Evolutionary conservation across 2,329 filamentous ascomycete species (phyloP).

Genomic region (Penicillium brasilianum): DNA sequence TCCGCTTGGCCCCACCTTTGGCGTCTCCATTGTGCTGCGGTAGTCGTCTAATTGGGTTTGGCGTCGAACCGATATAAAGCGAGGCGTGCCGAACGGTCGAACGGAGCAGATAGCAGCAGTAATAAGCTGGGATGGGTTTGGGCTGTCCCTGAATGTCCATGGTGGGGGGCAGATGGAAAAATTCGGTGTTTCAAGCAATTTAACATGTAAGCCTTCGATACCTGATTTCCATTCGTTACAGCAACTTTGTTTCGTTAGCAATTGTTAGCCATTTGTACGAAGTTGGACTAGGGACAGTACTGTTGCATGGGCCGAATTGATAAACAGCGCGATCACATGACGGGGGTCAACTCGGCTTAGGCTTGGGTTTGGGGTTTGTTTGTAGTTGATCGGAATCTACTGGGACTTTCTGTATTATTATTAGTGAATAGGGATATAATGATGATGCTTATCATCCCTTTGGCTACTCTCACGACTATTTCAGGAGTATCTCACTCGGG

Average conservation of each 20-base stretch:
- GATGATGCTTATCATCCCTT: too few relatives aligned
- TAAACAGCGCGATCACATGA: conserved; percentile 15
- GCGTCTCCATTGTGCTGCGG: conserved; percentile 88
- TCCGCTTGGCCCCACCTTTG: conserved; percentile 80
- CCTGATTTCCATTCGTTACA: neutral
- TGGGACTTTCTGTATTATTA: too few relatives aligned
- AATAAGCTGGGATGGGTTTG: conserved; percentile 79
- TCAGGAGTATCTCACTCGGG: neutral
- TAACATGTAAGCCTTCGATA: neutral
- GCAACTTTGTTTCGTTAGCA: neutral
- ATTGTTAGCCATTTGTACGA: neutral
- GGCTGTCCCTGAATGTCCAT: conserved; percentile 41
- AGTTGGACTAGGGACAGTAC: neutral
- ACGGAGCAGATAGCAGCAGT: conserved; percentile 89
- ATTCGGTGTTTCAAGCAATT: neutral
- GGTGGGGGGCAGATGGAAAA: neutral
- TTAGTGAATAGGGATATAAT: too few relatives aligned
- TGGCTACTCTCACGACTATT: neutral
- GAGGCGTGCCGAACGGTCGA: conserved; percentile 72
- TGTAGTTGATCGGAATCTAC: too few relatives aligned
- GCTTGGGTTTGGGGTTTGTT: neutral
- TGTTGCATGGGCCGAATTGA: neutral
- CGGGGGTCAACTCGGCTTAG: neutral
- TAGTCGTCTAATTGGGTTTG: conserved; percentile 81
- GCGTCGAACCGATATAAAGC: conserved; percentile 91